phyloP scores from a whole-genome alignment of 352 stramenopile genomes.

The Pythium biforme region DNA sequence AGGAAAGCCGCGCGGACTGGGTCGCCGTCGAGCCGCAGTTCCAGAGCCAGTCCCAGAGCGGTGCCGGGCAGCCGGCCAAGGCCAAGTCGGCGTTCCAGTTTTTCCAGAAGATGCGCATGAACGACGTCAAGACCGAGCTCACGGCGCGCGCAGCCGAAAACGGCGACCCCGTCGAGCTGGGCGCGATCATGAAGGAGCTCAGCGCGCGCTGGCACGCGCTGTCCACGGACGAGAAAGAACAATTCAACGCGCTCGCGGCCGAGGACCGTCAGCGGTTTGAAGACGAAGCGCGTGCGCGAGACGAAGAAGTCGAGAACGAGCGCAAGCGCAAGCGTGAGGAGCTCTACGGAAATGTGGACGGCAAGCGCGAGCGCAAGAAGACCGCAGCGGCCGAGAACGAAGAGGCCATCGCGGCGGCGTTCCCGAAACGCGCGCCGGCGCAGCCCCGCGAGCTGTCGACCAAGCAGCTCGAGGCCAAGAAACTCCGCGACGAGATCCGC shows the following conservation, averaged over 20 bases:
- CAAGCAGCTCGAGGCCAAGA: slow-evolving; percentile 72
- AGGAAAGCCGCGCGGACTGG: slow-evolving; percentile 74
- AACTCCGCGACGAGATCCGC: slow-evolving; percentile 65
- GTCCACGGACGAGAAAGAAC: slow-evolving; percentile 54
- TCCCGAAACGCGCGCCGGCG: slow-evolving; percentile 36
- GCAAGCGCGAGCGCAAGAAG: slow-evolving; percentile 81
- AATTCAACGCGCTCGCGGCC: slow-evolving; percentile 65
- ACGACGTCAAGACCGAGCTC: slow-evolving; percentile 60
- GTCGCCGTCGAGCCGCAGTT: slow-evolving; percentile 81
- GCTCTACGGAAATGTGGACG: slow-evolving; percentile 63
- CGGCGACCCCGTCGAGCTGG: slow-evolving; percentile 59
- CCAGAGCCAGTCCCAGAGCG: slow-evolving; percentile 34
- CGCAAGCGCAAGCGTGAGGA: slow-evolving; percentile 77
- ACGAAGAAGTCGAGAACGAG: slow-evolving; percentile 69
- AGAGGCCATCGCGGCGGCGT: slow-evolving; percentile 29
- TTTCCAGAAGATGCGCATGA: slow-evolving; percentile 76
- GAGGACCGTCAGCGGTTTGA: slow-evolving; percentile 70
- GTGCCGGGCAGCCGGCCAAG: slow-evolving; percentile 47
- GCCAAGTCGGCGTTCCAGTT: slow-evolving; percentile 75
- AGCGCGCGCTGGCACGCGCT: slow-evolving; percentile 77
- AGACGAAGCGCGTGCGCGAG: slow-evolving; percentile 66
- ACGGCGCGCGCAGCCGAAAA: slow-evolving; percentile 37
- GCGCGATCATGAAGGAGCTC: slow-evolving; percentile 68
- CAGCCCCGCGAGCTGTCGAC: slow-evolving; percentile 53
- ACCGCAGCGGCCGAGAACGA: slow-evolving; percentile 21